Base-by-base conservation (phyloP, 345 rosid species). In the Fremontodendron californicum region DNA sequence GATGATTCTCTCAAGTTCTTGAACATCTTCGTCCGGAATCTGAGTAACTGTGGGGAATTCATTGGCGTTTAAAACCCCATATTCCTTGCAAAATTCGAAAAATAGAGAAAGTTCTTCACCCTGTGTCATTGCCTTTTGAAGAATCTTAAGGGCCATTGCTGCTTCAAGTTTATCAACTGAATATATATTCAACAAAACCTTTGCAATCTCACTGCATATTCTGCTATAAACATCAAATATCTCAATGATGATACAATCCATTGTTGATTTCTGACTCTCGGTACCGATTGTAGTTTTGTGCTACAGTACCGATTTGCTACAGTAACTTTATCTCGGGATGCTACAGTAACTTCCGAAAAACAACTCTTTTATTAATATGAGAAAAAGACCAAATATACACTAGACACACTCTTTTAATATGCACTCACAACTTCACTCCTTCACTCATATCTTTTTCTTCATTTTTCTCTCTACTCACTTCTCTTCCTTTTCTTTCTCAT, bases 181-280 rank as follows among this genome's bases (percentile, higher is more conserved):
- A 49, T 85, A 52, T 1, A 88, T 82, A 4, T 79, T 82, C 37
- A 86, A 63, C 1, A 92, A 77, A 73, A 90, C 84, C 49, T 83
- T 80, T 0, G 92, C 88, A 4, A 90, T 79, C 21, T 82, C 88
- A 8, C 69, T 84, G 78, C 92, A 92, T 13, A 93, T 89, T 77
- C 83, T 82, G 82, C 90, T 84, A 73, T 91, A 89, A 46, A 89
- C 73, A 64, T 93, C 92, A 61, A 84, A 75, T 21, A 90, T 83
- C 83, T 95, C 97, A 12, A 81, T 85, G 69, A 89, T 49, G 11
- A 93, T 77, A 48, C 94, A 89, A 57, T 90, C 94, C n/a, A n/a
- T n/a, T n/a, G n/a, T n/a, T n/a, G n/a, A n/a, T n/a, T n/a, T n/a
- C n/a, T n/a, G n/a, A n/a, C n/a, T n/a, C n/a, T n/a, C n/a, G n/a